phyloP scores from a whole-genome alignment of 1,284 basidiomycete genomes.

The Ustilago loliicola region DNA sequence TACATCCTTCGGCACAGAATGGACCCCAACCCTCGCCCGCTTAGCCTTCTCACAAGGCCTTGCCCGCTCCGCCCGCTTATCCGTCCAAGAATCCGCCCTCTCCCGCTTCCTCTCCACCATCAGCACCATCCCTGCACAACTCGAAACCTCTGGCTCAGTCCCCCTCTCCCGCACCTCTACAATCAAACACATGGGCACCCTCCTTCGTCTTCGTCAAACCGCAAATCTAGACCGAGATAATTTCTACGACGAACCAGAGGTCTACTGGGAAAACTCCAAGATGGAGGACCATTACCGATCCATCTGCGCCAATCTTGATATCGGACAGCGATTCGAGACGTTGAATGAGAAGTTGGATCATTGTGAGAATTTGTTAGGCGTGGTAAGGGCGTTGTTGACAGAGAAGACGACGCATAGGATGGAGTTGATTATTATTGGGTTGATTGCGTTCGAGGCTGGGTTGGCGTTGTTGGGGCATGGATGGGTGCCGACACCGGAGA shows the following conservation, averaged over 20 bases:
- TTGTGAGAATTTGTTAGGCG: constrained; percentile 64
- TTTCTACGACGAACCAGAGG: constrained; percentile 68
- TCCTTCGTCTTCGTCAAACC: constrained; percentile 62
- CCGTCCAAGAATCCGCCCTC: constrained; percentile 62
- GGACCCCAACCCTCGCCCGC: constrained; percentile 60
- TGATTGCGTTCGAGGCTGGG: constrained; percentile 64
- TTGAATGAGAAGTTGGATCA: constrained; percentile 69
- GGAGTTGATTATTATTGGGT: constrained; percentile 66
- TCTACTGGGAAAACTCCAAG: constrained; percentile 67
- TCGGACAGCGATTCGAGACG: constrained; percentile 61
- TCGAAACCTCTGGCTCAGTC: constrained; percentile 60
- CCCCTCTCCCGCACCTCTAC: constrained; percentile 63
- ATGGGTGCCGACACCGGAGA: constrained; percentile 56
- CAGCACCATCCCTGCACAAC: constrained; percentile 53
- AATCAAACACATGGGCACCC: constrained; percentile 66
- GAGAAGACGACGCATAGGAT: constrained; percentile 66
- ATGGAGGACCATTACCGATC: constrained; percentile 66
- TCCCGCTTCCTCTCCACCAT: constrained; percentile 57
- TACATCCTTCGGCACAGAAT: constrained; percentile 47
- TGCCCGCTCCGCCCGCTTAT: constrained; percentile 66
- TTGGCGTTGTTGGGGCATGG: constrained; percentile 60
- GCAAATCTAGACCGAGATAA: constrained; percentile 66
- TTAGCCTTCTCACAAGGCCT: constrained; percentile 68
- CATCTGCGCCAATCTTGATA: constrained; percentile 65
- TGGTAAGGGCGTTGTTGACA: constrained; percentile 66